Evolutionary conservation across 768 basidiomycete species (phyloP).

Genomic region (Amanita inopinata): DNA sequence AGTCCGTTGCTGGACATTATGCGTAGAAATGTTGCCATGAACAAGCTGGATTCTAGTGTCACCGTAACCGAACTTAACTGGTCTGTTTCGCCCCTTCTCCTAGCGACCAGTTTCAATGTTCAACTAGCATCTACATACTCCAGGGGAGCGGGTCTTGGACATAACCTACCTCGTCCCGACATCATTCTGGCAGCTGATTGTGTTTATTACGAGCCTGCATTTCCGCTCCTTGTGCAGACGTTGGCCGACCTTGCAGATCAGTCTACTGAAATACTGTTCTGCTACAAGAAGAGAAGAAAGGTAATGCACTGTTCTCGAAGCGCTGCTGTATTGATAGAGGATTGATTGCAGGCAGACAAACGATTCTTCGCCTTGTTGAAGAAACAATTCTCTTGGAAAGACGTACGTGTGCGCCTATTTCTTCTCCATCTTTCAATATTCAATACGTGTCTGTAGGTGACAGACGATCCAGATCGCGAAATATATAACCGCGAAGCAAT

Average conservation of each 20-base stretch:
- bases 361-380: conserved; percentile 75
- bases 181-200: conserved; percentile 88
- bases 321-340: not conserved
- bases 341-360: conserved; percentile 61
- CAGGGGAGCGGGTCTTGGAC: conserved; percentile 60
- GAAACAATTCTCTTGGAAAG: conserved; percentile 67
- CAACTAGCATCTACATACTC: conserved; percentile 2
- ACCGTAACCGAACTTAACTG: conserved; percentile 72
- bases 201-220: conserved; percentile 92
- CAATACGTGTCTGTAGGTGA: conserved; percentile 29
- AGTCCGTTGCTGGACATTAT: conserved; percentile 78
- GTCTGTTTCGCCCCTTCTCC: conserved; percentile 29
- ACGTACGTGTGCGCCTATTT: conserved; percentile 29
- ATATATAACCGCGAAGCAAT: conserved; percentile 60
- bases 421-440: not conserved
- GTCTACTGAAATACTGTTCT: conserved; percentile 70
- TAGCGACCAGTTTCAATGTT: conserved; percentile 9
- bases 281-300: conserved; percentile 91
- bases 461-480: conserved; percentile 50
- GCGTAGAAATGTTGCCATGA: conserved; percentile 60
- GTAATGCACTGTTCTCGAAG: conserved; percentile 24
- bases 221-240: conserved; percentile 78
- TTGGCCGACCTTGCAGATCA: conserved; percentile 51
- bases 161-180: conserved; percentile 39
- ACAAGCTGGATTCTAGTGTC: conserved; percentile 44